Evolutionary conservation across 2,329 filamentous ascomycete species (phyloP).

Genomic region (Pleoardoris graminearum): DNA sequence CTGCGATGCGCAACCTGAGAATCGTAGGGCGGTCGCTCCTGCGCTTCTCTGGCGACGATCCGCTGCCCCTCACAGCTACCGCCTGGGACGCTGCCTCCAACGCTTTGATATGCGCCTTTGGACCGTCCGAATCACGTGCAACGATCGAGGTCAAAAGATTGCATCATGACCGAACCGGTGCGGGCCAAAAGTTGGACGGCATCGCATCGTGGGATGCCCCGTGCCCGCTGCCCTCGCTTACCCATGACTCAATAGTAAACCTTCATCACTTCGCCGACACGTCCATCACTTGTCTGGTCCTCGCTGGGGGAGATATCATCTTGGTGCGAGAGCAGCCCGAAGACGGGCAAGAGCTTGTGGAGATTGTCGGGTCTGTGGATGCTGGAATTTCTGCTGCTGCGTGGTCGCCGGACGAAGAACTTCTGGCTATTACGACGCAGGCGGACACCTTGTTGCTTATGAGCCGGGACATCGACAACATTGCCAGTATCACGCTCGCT

Average conservation of each 20-base stretch:
- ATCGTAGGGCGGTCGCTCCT: constrained; percentile 69
- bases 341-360: constrained; percentile 75
- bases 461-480: constrained; percentile 86
- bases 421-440: constrained; percentile 80
- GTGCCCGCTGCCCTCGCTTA: constrained; percentile 74
- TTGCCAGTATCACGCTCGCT: constrained; percentile 73
- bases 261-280: constrained; percentile 86
- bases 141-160: constrained; percentile 72
- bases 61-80: constrained; percentile 69
- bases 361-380: constrained; percentile 94
- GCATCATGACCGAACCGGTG: constrained; percentile 48
- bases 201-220: constrained; percentile 90
- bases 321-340: constrained; percentile 74
- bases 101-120: constrained; percentile 80
- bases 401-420: constrained; percentile 95
- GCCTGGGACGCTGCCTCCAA: constrained; percentile 85
- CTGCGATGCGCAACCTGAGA: constrained; percentile 81
- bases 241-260: constrained; percentile 73
- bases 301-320: constrained; percentile 89
- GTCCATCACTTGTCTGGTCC: constrained; percentile 74
- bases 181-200: constrained; percentile 43
- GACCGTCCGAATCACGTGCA: constrained; percentile 70
- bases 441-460: constrained; percentile 83
- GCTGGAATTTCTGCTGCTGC: constrained; percentile 84
- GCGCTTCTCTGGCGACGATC: constrained; percentile 59